Conservation (phyloP, 768 basidiomycete genomes). For the Trametes elegans region DNA sequence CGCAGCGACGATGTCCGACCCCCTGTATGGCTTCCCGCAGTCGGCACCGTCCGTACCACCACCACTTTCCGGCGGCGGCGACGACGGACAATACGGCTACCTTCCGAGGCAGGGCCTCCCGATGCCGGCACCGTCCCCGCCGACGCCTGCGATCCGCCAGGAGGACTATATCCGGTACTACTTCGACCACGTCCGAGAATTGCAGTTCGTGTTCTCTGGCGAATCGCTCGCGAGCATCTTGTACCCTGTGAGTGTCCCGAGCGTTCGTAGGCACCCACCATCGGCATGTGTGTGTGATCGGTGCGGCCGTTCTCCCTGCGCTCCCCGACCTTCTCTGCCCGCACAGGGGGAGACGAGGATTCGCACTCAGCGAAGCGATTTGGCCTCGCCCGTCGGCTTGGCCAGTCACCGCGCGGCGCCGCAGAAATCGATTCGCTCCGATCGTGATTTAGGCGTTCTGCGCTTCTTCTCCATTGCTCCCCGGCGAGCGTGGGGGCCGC, state of each 20-base stretch:
- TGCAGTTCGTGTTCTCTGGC: conserved; percentile 65
- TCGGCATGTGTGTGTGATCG: too few species aligned
- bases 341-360: not conserved
- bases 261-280: not conserved
- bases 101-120: conserved; percentile 19
- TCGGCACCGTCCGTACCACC: conserved; percentile 5
- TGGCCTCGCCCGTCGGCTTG: too few species aligned
- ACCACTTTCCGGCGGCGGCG: conserved; percentile 5
- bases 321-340: conserved; percentile 4
- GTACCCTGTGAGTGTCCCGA: conserved; percentile 50
- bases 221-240: conserved; percentile 62
- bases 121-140: conserved; percentile 30
- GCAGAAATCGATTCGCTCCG: not conserved
- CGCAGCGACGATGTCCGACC: conserved; percentile 5
- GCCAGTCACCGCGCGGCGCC: not conserved
- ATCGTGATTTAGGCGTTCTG: not conserved
- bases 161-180: conserved; percentile 69
- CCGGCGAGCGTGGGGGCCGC: not conserved
- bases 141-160: conserved; percentile 43
- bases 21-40: conserved; percentile 13
- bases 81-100: conserved; percentile 11
- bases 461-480: conserved; percentile 5
- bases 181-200: conserved; percentile 66
- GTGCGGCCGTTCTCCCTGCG: too few species aligned
- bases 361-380: not conserved